phyloP scores from a whole-genome alignment of 768 basidiomycete genomes.

The Rhodosporidiobolus odoratus region DNA sequence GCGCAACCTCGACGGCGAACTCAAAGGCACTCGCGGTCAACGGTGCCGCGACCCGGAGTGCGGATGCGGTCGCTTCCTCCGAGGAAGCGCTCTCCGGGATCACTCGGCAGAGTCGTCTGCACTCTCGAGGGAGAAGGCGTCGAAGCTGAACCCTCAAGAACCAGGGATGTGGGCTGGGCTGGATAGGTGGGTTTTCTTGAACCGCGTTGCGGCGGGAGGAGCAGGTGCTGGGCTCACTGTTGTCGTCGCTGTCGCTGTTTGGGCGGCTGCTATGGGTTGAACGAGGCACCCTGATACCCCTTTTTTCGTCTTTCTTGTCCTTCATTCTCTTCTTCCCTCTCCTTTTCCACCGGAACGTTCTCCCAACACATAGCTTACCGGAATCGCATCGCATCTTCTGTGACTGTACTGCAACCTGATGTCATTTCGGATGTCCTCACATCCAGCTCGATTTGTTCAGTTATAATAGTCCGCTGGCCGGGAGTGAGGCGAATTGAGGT shows the following conservation, averaged over 20 bases:
- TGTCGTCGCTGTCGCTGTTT: conserved; percentile 19
- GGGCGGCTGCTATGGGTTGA: conserved; percentile 26
- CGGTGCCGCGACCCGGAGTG: conserved; percentile 24
- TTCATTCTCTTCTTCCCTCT: neutral
- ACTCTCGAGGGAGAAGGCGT: neutral
- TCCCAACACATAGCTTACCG: too few species aligned
- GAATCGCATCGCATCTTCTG: neutral
- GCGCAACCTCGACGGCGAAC: conserved; percentile 26
- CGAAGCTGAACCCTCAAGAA: neutral
- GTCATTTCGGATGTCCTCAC: neutral
- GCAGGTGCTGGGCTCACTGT: conserved; percentile 13
- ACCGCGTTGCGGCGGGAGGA: conserved; percentile 21
- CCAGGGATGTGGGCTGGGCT: conserved; percentile 20
- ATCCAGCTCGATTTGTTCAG: too few species aligned
- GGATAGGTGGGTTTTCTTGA: conserved; percentile 31
- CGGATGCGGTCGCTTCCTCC: conserved; percentile 27
- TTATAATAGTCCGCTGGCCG: too few species aligned
- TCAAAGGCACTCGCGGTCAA: conserved; percentile 1
- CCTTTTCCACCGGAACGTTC: too few species aligned
- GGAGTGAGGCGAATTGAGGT: too few species aligned
- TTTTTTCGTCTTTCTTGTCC: neutral
- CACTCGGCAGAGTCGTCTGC: neutral
- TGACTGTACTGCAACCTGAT: neutral
- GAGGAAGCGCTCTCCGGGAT: conserved; percentile 3
- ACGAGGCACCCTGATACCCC: neutral